Evolutionary conservation across 2,329 filamentous ascomycete genomes (phyloP).

Genomic region (Aspergillus glaucus): DNA sequence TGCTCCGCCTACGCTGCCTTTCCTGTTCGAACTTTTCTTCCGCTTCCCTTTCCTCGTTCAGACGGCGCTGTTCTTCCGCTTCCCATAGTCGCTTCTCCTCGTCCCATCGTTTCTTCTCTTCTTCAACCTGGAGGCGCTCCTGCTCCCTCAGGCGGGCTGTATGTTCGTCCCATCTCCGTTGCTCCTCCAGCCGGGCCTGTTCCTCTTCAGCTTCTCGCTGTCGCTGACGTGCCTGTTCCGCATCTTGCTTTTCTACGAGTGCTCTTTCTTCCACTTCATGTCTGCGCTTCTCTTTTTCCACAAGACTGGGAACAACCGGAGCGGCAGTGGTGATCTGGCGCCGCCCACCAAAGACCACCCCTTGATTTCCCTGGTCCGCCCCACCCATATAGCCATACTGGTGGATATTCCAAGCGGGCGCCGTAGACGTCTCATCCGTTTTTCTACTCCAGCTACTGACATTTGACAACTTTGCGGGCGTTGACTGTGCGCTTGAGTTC

Average conservation of each 20-base stretch:
- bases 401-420: constrained; percentile 95
- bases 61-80: constrained; percentile 64
- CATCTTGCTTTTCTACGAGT: constrained; percentile 47
- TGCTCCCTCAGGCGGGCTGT: constrained; percentile 46
- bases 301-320: constrained; percentile 71
- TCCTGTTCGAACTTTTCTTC: constrained; percentile 63
- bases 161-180: constrained; percentile 44
- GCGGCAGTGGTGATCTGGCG: constrained; percentile 84
- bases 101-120: constrained; percentile 42
- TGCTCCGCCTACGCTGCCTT: constrained; percentile 53
- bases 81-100: constrained; percentile 64
- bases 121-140: constrained; percentile 38
- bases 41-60: constrained; percentile 65
- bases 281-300: constrained; percentile 71
- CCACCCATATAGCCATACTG: constrained; percentile 99
- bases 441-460: constrained; percentile 89
- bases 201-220: constrained; percentile 48
- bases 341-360: constrained; percentile 83
- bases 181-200: constrained; percentile 39
- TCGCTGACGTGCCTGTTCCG: constrained; percentile 42
- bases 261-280: constrained; percentile 53
- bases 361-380: constrained; percentile 90
- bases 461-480: constrained; percentile 55
- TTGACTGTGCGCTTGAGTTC: constrained; percentile 44
- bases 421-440: constrained; percentile 70